phyloP scores from a whole-genome alignment of 2,329 filamentous ascomycete genomes.

The Dothiorella sarmentorum region DNA sequence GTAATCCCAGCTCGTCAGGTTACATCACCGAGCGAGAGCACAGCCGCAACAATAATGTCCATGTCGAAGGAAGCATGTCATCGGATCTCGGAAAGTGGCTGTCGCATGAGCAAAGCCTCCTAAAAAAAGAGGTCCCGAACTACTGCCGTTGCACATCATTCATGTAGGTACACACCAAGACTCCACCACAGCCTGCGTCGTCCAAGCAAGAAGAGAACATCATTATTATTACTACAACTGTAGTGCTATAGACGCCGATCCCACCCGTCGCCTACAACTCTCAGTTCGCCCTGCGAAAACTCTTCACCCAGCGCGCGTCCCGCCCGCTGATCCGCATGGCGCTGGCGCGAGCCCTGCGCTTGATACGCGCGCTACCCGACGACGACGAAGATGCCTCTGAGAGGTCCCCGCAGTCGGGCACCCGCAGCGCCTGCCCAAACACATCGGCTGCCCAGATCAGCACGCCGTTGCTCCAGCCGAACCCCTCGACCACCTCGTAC shows the following conservation, averaged over 20 bases:
- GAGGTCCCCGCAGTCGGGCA: slow-evolving; percentile 46
- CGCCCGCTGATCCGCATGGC: slow-evolving; percentile 14
- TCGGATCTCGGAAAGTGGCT: not conserved
- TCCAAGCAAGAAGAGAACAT: not conserved
- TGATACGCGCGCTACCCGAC: not conserved
- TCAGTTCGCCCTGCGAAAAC: not conserved
- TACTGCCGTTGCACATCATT: too few species aligned
- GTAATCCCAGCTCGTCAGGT: not conserved
- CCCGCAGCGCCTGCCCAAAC: slow-evolving; percentile 54
- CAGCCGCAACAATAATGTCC: not conserved
- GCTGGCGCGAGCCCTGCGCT: slow-evolving; percentile 3
- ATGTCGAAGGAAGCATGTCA: too few species aligned
- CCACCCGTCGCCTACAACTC: not conserved
- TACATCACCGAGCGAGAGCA: too few species aligned
- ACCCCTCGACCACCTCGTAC: slow-evolving; percentile 67
- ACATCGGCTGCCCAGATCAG: slow-evolving; percentile 63
- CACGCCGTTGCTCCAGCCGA: slow-evolving; percentile 69
- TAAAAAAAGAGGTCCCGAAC: not conserved
- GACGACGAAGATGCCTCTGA: not conserved
- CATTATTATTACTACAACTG: not conserved
- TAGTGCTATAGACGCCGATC: not conserved
- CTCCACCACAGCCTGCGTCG: not conserved
- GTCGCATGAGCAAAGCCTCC: not conserved
- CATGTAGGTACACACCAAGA: too few species aligned
- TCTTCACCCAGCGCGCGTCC: slow-evolving; percentile 15